phyloP scores from a whole-genome alignment of 164 flowering plant species.

The Piper longum region DNA sequence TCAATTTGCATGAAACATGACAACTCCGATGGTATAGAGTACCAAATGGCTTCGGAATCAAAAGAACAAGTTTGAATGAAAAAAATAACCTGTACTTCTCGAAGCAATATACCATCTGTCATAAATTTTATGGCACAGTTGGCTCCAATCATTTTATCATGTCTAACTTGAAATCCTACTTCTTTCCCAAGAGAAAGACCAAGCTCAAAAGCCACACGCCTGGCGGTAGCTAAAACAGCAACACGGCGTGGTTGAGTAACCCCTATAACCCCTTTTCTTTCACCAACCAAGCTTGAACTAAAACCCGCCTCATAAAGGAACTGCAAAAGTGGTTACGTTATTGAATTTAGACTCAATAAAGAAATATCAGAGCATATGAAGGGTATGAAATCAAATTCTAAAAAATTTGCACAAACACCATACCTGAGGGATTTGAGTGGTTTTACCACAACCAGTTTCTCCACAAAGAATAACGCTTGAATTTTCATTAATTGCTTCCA shows the following conservation, averaged over 20 bases:
- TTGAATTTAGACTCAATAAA: neutral
- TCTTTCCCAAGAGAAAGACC: slow-evolving; percentile 74
- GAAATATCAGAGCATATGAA: slow-evolving; percentile 3
- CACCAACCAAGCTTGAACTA: slow-evolving; percentile 36
- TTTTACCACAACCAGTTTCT: slow-evolving; percentile 96
- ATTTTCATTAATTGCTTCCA: slow-evolving; percentile 85
- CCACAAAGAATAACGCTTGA: slow-evolving; percentile 64
- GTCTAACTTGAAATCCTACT: slow-evolving; percentile 93
- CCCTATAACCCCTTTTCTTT: slow-evolving; percentile 66
- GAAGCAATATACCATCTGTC: slow-evolving; percentile 97
- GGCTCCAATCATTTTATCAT: slow-evolving; percentile 78
- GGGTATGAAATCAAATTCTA: neutral
- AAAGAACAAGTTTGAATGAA: neutral
- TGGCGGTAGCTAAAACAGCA: slow-evolving; percentile 95
- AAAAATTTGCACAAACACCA: neutral
- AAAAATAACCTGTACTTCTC: slow-evolving; percentile 70
- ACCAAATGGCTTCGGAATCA: no score
- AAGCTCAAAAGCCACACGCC: slow-evolving; percentile 84
- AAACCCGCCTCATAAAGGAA: slow-evolving; percentile 95
- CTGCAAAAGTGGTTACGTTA: slow-evolving; percentile 22
- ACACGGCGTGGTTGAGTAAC: slow-evolving; percentile 97
- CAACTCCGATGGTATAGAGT: neutral
- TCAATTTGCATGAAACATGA: no score
- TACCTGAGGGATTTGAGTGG: slow-evolving; percentile 96
- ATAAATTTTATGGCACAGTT: slow-evolving; percentile 78